Conservation (phyloP, 2,329 filamentous ascomycete genomes). For the Periconia digitata region DNA sequence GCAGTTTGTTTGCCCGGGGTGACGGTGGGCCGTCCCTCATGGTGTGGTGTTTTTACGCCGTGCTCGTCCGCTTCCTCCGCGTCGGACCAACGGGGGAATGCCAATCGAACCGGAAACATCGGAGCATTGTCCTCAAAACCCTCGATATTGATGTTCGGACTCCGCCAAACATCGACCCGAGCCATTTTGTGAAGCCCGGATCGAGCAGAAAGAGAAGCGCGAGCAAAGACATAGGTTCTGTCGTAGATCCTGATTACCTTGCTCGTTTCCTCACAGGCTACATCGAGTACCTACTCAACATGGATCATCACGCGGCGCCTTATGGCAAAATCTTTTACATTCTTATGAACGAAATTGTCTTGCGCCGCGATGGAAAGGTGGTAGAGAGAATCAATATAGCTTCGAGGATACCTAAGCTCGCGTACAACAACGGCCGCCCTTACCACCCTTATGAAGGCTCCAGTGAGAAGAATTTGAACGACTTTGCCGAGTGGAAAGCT, state of each 20-base stretch:
- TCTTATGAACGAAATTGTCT: conserved; percentile 11
- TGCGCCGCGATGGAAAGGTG: conserved; percentile 8
- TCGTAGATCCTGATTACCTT: conserved; percentile 10
- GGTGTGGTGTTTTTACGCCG: conserved; percentile 13
- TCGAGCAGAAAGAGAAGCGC: not conserved
- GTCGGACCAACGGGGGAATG: conserved; percentile 9
- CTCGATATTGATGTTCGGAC: conserved; percentile 17
- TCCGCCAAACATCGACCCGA: conserved; percentile 5
- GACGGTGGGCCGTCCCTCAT: conserved; percentile 9
- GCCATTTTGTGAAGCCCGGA: conserved; percentile 1
- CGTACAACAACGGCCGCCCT: too few species aligned
- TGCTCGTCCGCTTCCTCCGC: conserved; percentile 17
- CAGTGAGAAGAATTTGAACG: too few species aligned
- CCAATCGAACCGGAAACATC: not conserved
- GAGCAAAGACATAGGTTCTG: not conserved
- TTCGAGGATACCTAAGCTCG: too few species aligned
- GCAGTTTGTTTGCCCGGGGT: conserved; percentile 5
- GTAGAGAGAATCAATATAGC: conserved; percentile 9
- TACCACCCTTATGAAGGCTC: too few species aligned
- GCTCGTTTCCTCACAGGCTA: conserved; percentile 4
- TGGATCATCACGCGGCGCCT: conserved; percentile 1
- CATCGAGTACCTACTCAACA: conserved; percentile 4
- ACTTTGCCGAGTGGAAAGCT: too few species aligned
- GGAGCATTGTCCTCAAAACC: conserved; percentile 10
- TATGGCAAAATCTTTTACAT: conserved; percentile 13